Base-by-base conservation (phyloP, 768 basidiomycete species). In the Naganishia onofrii region DNA sequence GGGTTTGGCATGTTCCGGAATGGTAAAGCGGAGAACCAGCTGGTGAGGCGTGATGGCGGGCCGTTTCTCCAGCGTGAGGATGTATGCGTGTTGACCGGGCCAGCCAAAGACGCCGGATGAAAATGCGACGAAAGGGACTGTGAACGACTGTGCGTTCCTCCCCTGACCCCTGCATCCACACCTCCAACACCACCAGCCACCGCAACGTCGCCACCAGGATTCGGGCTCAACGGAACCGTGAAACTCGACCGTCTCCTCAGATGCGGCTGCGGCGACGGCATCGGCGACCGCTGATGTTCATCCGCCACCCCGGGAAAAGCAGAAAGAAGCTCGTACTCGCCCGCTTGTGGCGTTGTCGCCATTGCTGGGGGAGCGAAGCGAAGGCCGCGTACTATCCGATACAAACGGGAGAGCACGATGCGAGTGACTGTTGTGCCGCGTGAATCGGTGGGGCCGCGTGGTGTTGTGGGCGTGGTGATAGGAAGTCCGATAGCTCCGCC, bases 1-100 rank as follows among this genome's bases (percentile, higher is more conserved):
- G 60, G 69, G 60, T 70, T 70, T n/a, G 60, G 31, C 60, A 63
- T 51, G 44, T 56, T 48, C 38, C 68, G 57, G 68, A 46, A 68
- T 53, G 67, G 67, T 4, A 54, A 23, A 2, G 52, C 2, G 21
- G 67, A 42, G 36, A 68, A 44, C 67, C 67, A 52, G 31, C 29
- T 54, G 5, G n/a, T 36, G 17, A 52, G 13, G 32, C 28, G 51
- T 8, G 57, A 36, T 42, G 42, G 2, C 42, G 42, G 42, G 2
- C 42, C 42, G 42, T 10, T 42, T 42, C 42, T 42, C 13, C 7
- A 42, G 42, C 42, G 42, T 17, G 42, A 42, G 13, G 42, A n/a
- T 36, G 67, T n/a, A 5, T 31, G 28, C 15, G 67, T 55, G 15
- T 53, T 55, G 4, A 26, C 10, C 5, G 48, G 31, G 12, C 28